Percentiles rank a stretch among this genome's conserved stretches.
Evolutionary conservation across 805 yeast species (phyloP).

Genomic region (Tetrapisispora taiwanensis): DNA sequence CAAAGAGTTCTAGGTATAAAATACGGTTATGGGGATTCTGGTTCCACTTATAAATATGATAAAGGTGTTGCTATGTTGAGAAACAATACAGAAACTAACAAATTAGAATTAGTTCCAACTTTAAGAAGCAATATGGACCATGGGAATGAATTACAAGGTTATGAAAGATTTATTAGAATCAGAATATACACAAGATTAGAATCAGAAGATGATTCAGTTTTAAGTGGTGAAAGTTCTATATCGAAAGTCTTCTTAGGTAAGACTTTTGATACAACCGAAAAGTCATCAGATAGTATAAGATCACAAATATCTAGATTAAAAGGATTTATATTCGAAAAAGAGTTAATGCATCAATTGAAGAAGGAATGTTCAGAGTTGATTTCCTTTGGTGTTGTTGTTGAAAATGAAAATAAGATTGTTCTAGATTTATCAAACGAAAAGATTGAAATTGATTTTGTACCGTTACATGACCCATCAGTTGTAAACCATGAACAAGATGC

Average conservation of each 20-base stretch:
- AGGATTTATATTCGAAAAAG: slow-evolving; percentile 76
- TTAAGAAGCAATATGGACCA: slow-evolving; percentile 29
- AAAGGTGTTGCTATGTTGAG: slow-evolving; percentile 67
- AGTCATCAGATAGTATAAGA: slow-evolving; percentile 31
- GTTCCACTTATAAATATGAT: slow-evolving; percentile 59
- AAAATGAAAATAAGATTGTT: slow-evolving; percentile 51
- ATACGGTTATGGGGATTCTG: slow-evolving; percentile 88
- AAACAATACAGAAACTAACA: slow-evolving; percentile 31
- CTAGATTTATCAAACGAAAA: slow-evolving; percentile 57
- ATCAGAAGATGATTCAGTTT: slow-evolving; percentile 39
- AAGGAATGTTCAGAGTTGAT: slow-evolving; percentile 65
- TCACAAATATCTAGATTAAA: slow-evolving; percentile 60
- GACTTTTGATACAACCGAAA: slow-evolving; percentile 3
- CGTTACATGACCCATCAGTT: slow-evolving; percentile 29
- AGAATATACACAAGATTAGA: slow-evolving; percentile 47
- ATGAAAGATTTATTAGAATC: slow-evolving; percentile 45
- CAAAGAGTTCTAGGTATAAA: slow-evolving; percentile 61
- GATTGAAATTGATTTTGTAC: slow-evolving; percentile 60
- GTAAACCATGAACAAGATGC: slow-evolving; percentile 33
- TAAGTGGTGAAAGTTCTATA: slow-evolving; percentile 46
- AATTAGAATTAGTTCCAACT: slow-evolving; percentile 34
- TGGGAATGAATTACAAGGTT: slow-evolving; percentile 1
- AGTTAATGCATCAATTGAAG: slow-evolving; percentile 65
- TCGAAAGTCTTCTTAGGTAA: slow-evolving; percentile 11
- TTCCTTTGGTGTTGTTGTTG: slow-evolving; percentile 57